Evolutionary conservation across 306 rosid species (phyloP), one percentile per base, ranked within the genome.

Genomic region (Castanea mollissima): DNA sequence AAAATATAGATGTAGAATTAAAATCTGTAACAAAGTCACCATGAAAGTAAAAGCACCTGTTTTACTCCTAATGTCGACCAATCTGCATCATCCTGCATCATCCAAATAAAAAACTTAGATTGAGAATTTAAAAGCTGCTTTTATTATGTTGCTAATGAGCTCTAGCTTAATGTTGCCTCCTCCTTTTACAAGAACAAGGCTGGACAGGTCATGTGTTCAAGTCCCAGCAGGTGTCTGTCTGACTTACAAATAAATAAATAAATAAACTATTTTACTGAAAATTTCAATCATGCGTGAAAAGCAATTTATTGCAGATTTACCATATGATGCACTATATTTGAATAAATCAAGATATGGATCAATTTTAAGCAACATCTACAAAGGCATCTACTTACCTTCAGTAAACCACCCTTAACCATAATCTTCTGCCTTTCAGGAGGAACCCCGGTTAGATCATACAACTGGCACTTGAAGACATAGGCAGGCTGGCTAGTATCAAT

Each of bases 401-500:
- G 75, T 77, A 96, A 82, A 78, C 98, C 99, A 81, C 99, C 99
- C 88, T 96, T 96, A 54, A 96, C 97, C 99, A 96, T 96, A 79
- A 96, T 93, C 56, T 96, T 96, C 84, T 93, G 99, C 80, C 99
- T 96, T 79, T 93, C 98, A 38, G 98, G 97, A 85, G 98, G 96
- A 4, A 96, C 99, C 64, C 98, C 99, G 0, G 98, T 96, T 80
- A 96, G 88, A 89, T 91, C 98, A 74, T 55, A 96, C 85, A 96
- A 83, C 79, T 96, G 99, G 87, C 97, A 89, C 88, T 96, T 96
- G 83, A 96, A 96, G 75, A 96, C 97, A 82, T 84, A 86, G 29
- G 99, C 92, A 46, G 98, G 85, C 88, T 92, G 97, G 65, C 86
- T 86, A 58, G 98, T 91, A 84, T 96, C 97, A 71, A 96, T 84